Base-by-base conservation (phyloP, 2,329 filamentous ascomycete genomes). In the Alternaria metachromatica region DNA sequence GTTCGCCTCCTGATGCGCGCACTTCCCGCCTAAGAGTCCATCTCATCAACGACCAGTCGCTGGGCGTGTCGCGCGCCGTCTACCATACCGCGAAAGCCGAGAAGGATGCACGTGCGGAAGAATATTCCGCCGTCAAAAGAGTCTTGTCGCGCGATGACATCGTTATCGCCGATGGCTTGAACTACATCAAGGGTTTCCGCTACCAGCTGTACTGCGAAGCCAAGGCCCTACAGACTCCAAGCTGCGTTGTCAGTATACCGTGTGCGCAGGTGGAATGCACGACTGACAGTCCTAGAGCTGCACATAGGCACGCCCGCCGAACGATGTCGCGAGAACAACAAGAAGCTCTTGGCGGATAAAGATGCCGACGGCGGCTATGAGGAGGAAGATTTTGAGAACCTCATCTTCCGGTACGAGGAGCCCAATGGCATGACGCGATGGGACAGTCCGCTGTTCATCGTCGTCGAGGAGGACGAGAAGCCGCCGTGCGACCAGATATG, bases 161-260 rank as follows among this genome's bases (percentile, higher is more conserved):
- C 62, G 91, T 96, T 56, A 88, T 96, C 50, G 87, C 93, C 15
- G 92, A 96, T 77, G 89, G 90, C 2, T 82, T 92, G 64, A 96
- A 96, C 80, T 96, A 96, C 81, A 96, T 96, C 82, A 96, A 96
- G 80, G 93, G 92, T 41, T 96, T 92, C 87, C 86, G 93, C 53
- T 96, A 96, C 78, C 92, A 96, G 83, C 84, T 96, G 21, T 91
- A 90, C 79, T 95, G 92, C 82, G 92, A 96, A 81, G 89, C 92
- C 41, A 96, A 96, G 80, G 92, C 92, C 51, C 82, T 92, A 58
- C 84, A 89, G 66, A 96, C 92, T 4, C 88, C 91, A 4, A 91
- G 87, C 79, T 94, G 91, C 73, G 88, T 96, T 60, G 83, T 96
- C 77, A 77, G 84, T 78, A 46, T 20, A 20, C 26, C 23, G 45